phyloP scores from a whole-genome alignment of 2,329 filamentous ascomycete genomes.

The Paramyrothecium roridum region DNA sequence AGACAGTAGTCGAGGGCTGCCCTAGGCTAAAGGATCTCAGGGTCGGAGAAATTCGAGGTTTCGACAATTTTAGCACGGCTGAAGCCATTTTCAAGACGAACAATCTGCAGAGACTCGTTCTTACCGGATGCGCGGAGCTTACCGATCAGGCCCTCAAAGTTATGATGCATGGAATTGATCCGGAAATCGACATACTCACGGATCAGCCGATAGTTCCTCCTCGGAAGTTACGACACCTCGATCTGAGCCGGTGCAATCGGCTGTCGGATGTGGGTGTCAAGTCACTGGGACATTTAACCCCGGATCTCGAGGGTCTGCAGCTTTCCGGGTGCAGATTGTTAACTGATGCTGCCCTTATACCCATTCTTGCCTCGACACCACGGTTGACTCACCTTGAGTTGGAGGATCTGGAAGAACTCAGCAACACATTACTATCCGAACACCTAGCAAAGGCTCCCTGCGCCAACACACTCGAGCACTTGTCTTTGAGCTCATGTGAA shows the following conservation, averaged over 20 bases:
- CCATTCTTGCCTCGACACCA: slow-evolving; percentile 72
- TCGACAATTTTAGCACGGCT: slow-evolving; percentile 71
- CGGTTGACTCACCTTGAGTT: slow-evolving; percentile 82
- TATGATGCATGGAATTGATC: slow-evolving; percentile 73
- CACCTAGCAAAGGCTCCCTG: slow-evolving; percentile 76
- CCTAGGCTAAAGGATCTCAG: slow-evolving; percentile 72
- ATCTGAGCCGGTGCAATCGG: slow-evolving; percentile 73
- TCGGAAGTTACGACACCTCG: slow-evolving; percentile 77
- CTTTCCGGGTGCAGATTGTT: slow-evolving; percentile 74
- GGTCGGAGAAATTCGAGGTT: slow-evolving; percentile 77
- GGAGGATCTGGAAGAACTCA: slow-evolving; percentile 77
- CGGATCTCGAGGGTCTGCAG: slow-evolving; percentile 77
- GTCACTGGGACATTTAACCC: slow-evolving; percentile 69
- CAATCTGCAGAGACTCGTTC: slow-evolving; percentile 74
- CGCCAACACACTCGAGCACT: slow-evolving; percentile 67
- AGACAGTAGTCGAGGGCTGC: slow-evolving; percentile 70
- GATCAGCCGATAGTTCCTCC: slow-evolving; percentile 72
- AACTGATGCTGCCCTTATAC: slow-evolving; percentile 68
- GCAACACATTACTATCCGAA: slow-evolving; percentile 68
- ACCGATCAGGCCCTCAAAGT: slow-evolving; percentile 70
- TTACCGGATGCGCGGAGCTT: slow-evolving; percentile 77
- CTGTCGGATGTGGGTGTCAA: slow-evolving; percentile 73
- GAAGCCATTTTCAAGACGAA: slow-evolving; percentile 75
- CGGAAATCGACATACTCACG: slow-evolving; percentile 78
- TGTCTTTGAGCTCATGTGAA: slow-evolving; percentile 90